Evolutionary conservation across 495 filamentous ascomycete genomes (phyloP).

Genomic region (Daldinia bambusicola): DNA sequence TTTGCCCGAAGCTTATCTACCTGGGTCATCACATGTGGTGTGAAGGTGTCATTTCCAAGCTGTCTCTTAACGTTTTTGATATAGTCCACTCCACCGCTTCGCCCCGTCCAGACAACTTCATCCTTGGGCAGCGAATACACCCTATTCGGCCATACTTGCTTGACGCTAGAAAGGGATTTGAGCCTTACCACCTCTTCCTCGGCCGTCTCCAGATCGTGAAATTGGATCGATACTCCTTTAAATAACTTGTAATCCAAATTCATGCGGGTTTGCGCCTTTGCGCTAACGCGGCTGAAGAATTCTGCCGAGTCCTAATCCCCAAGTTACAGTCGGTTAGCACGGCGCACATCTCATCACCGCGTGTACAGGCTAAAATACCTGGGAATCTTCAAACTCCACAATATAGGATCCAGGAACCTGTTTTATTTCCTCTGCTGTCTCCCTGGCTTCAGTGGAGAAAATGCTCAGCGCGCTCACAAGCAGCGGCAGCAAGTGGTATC

Average conservation of each 20-base stretch:
- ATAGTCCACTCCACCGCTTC: conserved; percentile 41
- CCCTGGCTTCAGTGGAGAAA: conserved; percentile 43
- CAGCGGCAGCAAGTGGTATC: conserved; percentile 48
- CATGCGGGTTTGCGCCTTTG: conserved; percentile 56
- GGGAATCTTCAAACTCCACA: conserved; percentile 59
- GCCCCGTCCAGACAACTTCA: conserved; percentile 58
- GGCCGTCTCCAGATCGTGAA: conserved; percentile 54
- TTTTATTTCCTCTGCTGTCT: conserved; percentile 25
- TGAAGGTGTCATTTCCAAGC: conserved; percentile 52
- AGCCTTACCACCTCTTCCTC: conserved; percentile 54
- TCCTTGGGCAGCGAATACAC: conserved; percentile 56
- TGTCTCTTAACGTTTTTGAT: conserved; percentile 48
- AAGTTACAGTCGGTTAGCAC: conserved; percentile 30
- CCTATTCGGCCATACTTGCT: conserved; percentile 59
- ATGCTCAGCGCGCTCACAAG: conserved; percentile 49
- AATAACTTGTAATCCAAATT: conserved; percentile 60
- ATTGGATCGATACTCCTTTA: conserved; percentile 61
- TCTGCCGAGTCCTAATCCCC: conserved; percentile 51
- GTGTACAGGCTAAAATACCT: conserved; percentile 47
- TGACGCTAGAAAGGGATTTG: conserved; percentile 54
- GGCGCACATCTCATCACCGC: background rate
- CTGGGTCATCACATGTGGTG: conserved; percentile 60
- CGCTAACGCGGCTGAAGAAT: conserved; percentile 52
- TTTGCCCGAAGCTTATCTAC: conserved; percentile 59
- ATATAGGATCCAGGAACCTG: conserved; percentile 59